Evolutionary conservation across 805 yeast species (phyloP).

Genomic region (Ogataea ramenticola): DNA sequence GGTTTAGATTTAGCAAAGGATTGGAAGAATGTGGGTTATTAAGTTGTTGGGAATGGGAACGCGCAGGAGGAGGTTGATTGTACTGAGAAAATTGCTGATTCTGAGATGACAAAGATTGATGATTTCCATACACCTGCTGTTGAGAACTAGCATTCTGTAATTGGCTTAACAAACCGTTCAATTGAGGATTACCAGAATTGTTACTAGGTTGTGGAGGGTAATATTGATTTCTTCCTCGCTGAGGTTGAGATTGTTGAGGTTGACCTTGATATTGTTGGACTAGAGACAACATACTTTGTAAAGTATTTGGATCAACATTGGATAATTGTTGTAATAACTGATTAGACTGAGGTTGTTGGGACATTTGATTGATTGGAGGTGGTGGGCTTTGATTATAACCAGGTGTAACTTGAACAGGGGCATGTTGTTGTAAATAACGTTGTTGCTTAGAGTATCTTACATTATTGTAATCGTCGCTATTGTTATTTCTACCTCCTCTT

Average conservation of each 20-base stretch:
- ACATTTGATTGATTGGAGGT: neutral
- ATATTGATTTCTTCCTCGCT: neutral
- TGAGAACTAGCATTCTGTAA: conserved; percentile 16
- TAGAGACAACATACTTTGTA: conserved; percentile 25
- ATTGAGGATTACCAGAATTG: conserved; percentile 7
- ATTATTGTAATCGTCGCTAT: conserved; percentile 7
- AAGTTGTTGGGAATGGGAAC: neutral
- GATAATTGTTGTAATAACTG: conserved; percentile 16
- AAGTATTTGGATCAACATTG: conserved; percentile 23
- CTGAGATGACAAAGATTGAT: conserved; percentile 1
- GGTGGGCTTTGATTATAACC: conserved; percentile 1
- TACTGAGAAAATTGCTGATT: conserved; percentile 1
- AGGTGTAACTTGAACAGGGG: conserved; percentile 7
- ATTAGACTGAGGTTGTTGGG: neutral
- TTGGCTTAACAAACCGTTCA: conserved; percentile 14
- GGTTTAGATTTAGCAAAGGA: neutral
- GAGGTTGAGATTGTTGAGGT: conserved; percentile 11
- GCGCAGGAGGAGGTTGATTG: neutral
- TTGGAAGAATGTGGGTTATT: conserved; percentile 1
- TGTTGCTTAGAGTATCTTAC: conserved; percentile 8
- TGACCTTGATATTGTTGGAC: conserved; percentile 20
- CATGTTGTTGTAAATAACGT: conserved; percentile 12
- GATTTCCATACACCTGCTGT: conserved; percentile 7
- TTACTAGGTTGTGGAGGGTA: conserved; percentile 1
- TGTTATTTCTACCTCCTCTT: conserved; percentile 6